Conservation (phyloP, 202 grass and related monocot genomes). For the Saccharum hybrid region DNA sequence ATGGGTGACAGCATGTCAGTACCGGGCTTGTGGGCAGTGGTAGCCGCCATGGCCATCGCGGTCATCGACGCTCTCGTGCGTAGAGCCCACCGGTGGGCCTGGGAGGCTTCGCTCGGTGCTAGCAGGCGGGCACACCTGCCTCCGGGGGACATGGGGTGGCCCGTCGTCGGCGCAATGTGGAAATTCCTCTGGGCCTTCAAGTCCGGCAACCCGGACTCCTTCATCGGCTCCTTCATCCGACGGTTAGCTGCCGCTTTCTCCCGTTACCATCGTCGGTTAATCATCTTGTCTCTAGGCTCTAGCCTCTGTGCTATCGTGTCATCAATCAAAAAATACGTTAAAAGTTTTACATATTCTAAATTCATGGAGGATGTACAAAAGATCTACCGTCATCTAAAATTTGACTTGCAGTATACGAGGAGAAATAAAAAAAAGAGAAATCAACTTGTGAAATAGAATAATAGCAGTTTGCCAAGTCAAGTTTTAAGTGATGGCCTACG, state of each 20-base stretch:
- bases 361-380: no score
- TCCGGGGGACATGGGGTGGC: constrained; percentile 87
- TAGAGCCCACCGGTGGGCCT: neutral
- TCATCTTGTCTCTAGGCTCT: neutral
- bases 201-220: constrained; percentile 70
- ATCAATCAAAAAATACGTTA: no score
- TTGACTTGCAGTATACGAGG: no score
- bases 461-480: no score
- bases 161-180: constrained; percentile 78
- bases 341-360: no score
- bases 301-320: neutral
- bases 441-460: no score
- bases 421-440: no score
- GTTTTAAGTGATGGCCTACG: no score
- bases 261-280: neutral
- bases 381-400: no score
- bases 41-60: neutral
- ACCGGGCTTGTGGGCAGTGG: neutral
- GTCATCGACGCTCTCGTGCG: neutral
- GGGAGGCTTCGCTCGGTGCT: constrained; percentile 15
- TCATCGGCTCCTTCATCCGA: no score
- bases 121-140: constrained; percentile 50
- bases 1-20: neutral
- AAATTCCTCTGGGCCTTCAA: constrained; percentile 84
- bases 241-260: constrained; percentile 43